Evolutionary conservation across 225 moss, liverwort and hornwort species (phyloP).

Genomic region (Bryoerythrophyllum caledonicum): DNA sequence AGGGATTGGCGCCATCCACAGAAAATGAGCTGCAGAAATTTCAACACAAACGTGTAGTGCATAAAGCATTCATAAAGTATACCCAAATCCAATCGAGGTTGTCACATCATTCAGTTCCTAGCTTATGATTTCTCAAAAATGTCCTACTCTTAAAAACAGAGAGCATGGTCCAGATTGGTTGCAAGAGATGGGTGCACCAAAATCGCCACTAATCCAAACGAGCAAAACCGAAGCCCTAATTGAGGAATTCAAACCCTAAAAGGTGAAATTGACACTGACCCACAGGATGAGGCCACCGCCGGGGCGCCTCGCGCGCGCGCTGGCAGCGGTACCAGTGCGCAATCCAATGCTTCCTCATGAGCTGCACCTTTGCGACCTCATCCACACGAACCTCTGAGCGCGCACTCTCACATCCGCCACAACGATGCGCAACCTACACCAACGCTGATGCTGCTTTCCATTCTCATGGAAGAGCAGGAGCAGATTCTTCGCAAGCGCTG

Average conservation of each 20-base stretch:
- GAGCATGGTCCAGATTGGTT: background rate
- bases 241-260: background rate
- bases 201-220: too few relatives aligned
- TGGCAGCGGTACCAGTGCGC: conserved; percentile 35
- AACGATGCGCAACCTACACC: background rate
- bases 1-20: background rate
- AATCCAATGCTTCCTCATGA: conserved; percentile 59
- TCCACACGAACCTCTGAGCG: too few relatives aligned
- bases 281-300: conserved; percentile 4
- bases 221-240: background rate
- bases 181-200: background rate
- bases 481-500: background rate
- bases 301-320: conserved; percentile 12
- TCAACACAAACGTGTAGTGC: background rate
- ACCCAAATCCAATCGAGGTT: background rate
- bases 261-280: conserved; percentile 22
- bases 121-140: background rate
- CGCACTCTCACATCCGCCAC: background rate
- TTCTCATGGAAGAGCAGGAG: background rate
- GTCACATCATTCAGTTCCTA: background rate
- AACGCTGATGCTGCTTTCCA: background rate
- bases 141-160: background rate
- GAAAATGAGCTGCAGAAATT: background rate
- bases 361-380: conserved; percentile 30
- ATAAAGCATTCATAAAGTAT: background rate